Evolutionary conservation across 306 rosid species (phyloP), one percentile per base, ranked within the genome.

Genomic region (Vigna mungo): DNA sequence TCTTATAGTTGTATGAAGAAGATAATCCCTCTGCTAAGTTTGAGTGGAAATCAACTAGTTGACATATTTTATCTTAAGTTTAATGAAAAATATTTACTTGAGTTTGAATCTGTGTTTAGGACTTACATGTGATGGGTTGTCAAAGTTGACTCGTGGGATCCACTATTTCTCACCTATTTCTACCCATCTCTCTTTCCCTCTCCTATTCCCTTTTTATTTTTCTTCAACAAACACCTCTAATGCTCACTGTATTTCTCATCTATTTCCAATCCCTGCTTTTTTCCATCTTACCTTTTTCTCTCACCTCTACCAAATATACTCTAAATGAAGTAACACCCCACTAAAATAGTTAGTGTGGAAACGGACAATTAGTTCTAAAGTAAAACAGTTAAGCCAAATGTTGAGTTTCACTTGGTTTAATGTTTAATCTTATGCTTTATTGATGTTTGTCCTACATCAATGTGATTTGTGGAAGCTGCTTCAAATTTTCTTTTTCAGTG

Each of bases 391-490:
- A 36, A 65, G 32, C 67, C 47, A 39, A 53, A 20, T 68, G 30
- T 7, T 36, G 76, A 75, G 84, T 41, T 66, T 66, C 6, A 66
- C 52, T 68, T 68, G 80, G 44, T 81, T 58, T 68, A 25, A n/a
- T 68, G 49, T 81, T 68, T 59, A 37, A 52, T 69, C 60, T 71
- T 70, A 62, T 71, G 69, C 82, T 61, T 60, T 30, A 71, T 75
- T 20, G 68, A 43, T 61, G 44, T 53, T 9, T 81, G 41, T 32
- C 51, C 46, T 20, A 59, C 34, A 20, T 74, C 25, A 69, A 46
- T 75, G 23, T 64, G 55, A 52, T 76, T 10, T 51, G 32, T 30
- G 51, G 54, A 49, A 48, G 73, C 25, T 55, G 51, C 44, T 36
- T 54, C 43, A 27, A 41, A 30, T 3, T 30, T 4, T 34, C 7